Percentiles rank a stretch among this genome's conserved stretches.
Conservation (phyloP, 2,329 filamentous ascomycete genomes). For the Claviceps sp. region DNA sequence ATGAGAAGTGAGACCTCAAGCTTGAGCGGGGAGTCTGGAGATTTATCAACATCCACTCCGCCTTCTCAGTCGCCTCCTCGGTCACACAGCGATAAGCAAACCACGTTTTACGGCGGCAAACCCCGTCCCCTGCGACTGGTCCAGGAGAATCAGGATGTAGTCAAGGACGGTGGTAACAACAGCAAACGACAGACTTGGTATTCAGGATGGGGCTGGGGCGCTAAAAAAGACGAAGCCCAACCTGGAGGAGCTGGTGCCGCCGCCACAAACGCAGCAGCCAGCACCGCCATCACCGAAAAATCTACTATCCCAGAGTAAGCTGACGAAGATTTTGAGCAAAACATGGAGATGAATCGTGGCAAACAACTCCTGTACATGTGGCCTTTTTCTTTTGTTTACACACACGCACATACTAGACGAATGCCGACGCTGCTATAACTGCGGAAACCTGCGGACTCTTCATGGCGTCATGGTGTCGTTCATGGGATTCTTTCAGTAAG, state of each 20-base stretch:
- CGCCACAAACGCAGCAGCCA: slow-evolving; percentile 10
- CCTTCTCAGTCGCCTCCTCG: slow-evolving; percentile 41
- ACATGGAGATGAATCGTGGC: background rate
- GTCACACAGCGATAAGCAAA: slow-evolving; percentile 38
- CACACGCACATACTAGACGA: background rate
- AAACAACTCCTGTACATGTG: background rate
- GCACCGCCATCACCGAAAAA: slow-evolving; percentile 16
- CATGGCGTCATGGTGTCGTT: background rate
- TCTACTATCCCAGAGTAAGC: slow-evolving; percentile 23
- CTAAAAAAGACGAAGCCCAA: slow-evolving; percentile 34
- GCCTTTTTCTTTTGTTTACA: background rate
- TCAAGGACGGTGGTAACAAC: slow-evolving; percentile 26
- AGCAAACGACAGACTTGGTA: slow-evolving; percentile 54
- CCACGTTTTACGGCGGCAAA: slow-evolving; percentile 52
- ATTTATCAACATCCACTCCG: slow-evolving; percentile 28
- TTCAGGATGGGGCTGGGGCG: slow-evolving; percentile 41
- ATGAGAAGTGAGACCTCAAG: slow-evolving; percentile 53
- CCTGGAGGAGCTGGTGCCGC: slow-evolving; percentile 9
- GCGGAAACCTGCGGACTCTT: background rate
- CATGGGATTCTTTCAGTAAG: background rate
- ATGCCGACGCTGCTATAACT: background rate
- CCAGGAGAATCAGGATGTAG: slow-evolving; percentile 53
- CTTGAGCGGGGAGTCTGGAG: slow-evolving; percentile 54
- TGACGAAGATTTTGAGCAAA: no score
- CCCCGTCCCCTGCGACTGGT: slow-evolving; percentile 77